Base-by-base conservation (phyloP, 192 early-diverging fungal genomes). In the Coemansia sp. region DNA sequence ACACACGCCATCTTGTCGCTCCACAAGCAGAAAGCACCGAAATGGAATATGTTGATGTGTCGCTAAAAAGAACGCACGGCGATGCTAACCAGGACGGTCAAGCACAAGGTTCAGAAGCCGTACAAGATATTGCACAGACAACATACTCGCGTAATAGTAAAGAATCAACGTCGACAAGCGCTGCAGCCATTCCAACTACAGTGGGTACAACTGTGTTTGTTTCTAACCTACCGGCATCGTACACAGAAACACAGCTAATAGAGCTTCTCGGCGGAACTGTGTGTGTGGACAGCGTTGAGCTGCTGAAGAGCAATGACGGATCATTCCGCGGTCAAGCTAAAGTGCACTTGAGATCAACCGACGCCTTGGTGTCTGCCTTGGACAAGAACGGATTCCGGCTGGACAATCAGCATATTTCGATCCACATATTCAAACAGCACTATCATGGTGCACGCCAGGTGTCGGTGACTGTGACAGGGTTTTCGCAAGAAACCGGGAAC, bases 321-420 rank as follows among this genome's bases (percentile, higher is more conserved):
- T 40, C 15, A 13, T 65, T 67, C 54, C 58, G 47, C 11, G 75
- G 75, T 22, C 75, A 71, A 54, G 75, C 75, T 42, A 67, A 47
- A 6, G 69, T 45, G 0, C 48, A 34, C 14, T 34, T 78, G 31
- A 14, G 15, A 25, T 59, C 69, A 7, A 31, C 36, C 1, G 62
- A 61, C 15, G 75, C 62, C 3, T 45, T 72, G 7, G 54, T 78
- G 6, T 47, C 69, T 3, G 69, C 75, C 15, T 36, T 78, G 59
- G 75, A 72, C 55, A 78, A 68, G 47, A 78, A 62, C 53, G 69
- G 69, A 20, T 42, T 57, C 14, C 64, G 61, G 29, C 30, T 70
- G 2, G 50, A 59, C 5, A 62, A 59, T 20, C 57, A 53, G 22
- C 60, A 59, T 40, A 47, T 78, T 50, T 68, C 70, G 1, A 50